Evolutionary conservation across 305 asterid genomes (phyloP), one percentile per base, ranked within the genome.

Genomic region (Solanum hybrid): DNA sequence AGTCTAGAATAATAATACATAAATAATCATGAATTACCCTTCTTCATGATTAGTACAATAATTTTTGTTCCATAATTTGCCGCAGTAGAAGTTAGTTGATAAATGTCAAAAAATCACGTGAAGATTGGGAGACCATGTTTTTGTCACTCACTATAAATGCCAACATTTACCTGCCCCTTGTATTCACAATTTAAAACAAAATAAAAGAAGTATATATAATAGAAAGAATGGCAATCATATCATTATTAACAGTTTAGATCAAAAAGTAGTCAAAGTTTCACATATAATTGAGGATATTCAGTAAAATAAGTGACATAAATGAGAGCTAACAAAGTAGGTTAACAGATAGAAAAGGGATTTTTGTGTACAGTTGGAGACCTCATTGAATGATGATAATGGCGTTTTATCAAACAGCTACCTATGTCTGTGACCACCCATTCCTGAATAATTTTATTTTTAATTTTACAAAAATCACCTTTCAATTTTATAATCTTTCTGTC

Each of bases 371-470:
- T 94, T 95, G 96, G 86, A 90, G 89, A 51, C 24, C 92, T 89
- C 98, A 95, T 94, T 96, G 34, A 95, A 94, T 94, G 95, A 90
- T 90, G 93, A 92, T 89, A 92, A 94, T 94, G 95, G 92, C 95
- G 84, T 90, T 91, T 91, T 90, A 88, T 90, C 89, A 90, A 61
- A 83, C 87, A 83, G 87, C 42, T 82, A 82, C 37, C 88, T 91
- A 35, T 88, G 90, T 90, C 92, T 89, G 94, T 94, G 95, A 42
- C 93, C 93, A 91, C 92, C 39, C 86, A 51, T 29, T 84, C 22
- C 87, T 18, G 11, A 46, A 42, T 40, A 13, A 46, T 33, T 33
- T 14, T 11, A 5, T 13, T 3, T 73, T 73, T 2, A 29, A 11
- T 28, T 42, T 46, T 29, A 83, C 5, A 46, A 42, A 26, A 83